Conservation (phyloP, 495 filamentous ascomycete genomes). For the Sporormia fimetaria region DNA sequence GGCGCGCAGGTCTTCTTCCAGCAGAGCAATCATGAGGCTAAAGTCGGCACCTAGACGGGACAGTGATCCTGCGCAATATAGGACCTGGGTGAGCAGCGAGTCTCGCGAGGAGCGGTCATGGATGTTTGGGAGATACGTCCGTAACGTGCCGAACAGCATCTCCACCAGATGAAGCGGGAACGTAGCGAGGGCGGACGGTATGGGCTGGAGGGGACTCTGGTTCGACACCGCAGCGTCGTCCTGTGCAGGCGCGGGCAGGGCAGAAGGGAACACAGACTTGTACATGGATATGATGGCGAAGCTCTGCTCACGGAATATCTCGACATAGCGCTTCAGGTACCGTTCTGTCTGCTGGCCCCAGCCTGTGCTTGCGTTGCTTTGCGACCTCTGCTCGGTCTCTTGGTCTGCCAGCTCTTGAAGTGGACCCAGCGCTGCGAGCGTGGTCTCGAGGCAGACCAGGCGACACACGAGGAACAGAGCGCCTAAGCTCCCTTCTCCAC, state of each 20-base stretch:
- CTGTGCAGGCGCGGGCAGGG: conserved; percentile 30
- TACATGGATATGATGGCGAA: conserved; percentile 93
- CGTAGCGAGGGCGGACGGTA: conserved; percentile 68
- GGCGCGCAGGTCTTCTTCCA: conserved; percentile 37
- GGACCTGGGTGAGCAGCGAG: conserved; percentile 81
- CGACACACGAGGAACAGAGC: conserved; percentile 82
- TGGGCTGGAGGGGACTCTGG: conserved; percentile 50
- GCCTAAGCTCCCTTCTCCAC: conserved; percentile 52
- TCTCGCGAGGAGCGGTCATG: conserved; percentile 67
- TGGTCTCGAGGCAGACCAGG: conserved; percentile 64
- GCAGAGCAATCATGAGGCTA: conserved; percentile 66
- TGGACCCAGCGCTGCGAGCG: conserved; percentile 75
- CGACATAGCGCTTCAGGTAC: conserved; percentile 90
- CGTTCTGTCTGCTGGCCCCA: conserved; percentile 86
- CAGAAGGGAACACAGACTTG: conserved; percentile 68
- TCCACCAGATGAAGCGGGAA: conserved; percentile 81
- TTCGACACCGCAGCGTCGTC: conserved; percentile 28
- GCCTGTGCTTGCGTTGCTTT: conserved; percentile 41
- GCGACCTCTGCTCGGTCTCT: conserved; percentile 45
- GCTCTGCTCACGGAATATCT: conserved; percentile 96
- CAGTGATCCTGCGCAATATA: conserved; percentile 90
- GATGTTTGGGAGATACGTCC: conserved; percentile 71
- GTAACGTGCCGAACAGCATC: conserved; percentile 67
- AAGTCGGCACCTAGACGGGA: conserved; percentile 90
- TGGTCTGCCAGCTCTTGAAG: conserved; percentile 82